Evolutionary conservation across 2,329 filamentous ascomycete genomes (phyloP).

Genomic region (Chaetomium globosum): DNA sequence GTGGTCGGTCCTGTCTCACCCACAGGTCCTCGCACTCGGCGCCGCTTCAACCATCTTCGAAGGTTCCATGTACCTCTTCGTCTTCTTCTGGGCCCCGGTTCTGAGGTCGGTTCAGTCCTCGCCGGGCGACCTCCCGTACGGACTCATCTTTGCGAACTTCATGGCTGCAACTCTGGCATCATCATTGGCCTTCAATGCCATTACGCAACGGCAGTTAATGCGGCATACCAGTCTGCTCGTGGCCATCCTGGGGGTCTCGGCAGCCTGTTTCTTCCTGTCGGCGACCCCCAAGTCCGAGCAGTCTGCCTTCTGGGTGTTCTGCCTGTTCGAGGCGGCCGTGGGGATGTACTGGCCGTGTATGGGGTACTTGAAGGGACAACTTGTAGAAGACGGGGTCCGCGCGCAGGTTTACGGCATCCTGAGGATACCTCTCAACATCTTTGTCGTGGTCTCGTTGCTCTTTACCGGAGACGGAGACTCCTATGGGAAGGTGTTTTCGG

Average conservation of each 20-base stretch:
- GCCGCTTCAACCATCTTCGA: conserved; percentile 60
- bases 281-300: conserved; percentile 44
- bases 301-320: conserved; percentile 57
- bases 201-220: conserved; percentile 39
- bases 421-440: conserved; percentile 60
- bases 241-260: conserved; percentile 45
- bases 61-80: conserved; percentile 62
- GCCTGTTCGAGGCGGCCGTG: conserved; percentile 58
- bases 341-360: conserved; percentile 60
- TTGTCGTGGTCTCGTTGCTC: conserved; percentile 55
- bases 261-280: conserved; percentile 45
- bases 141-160: conserved; percentile 52
- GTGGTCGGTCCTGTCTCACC: conserved; percentile 43
- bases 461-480: conserved; percentile 41
- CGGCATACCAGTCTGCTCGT: conserved; percentile 39
- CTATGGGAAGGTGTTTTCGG: conserved; percentile 40
- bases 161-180: conserved; percentile 63
- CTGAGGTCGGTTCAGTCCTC: conserved; percentile 45
- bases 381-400: conserved; percentile 56
- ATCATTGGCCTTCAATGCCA: conserved; percentile 55
- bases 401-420: conserved; percentile 58
- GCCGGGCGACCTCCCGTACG: conserved; percentile 45
- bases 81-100: conserved; percentile 60
- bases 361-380: conserved; percentile 54
- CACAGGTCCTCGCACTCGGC: conserved; percentile 53